These are phyloP conservation scores for Taiwanofungus camphoratus DNA, from an alignment of 1,284 basidiomycete genomes.

Conservation along the genomic window DNA sequence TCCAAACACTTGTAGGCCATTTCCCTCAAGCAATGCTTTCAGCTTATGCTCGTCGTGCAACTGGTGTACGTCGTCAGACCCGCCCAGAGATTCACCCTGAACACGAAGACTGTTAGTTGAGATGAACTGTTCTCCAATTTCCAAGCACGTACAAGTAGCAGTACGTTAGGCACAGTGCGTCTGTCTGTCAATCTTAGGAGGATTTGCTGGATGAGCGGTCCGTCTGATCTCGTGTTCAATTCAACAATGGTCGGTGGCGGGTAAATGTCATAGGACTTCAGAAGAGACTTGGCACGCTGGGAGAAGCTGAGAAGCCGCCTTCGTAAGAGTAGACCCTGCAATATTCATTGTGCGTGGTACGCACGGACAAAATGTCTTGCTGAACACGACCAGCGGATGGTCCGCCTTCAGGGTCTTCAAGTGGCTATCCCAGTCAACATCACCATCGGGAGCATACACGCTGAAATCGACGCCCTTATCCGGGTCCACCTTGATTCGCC, in stretches of 20 bases:
- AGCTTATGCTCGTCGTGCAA: constrained; percentile 46
- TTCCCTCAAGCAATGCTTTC: constrained; percentile 36
- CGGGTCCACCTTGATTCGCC: constrained; percentile 31
- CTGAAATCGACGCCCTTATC: constrained; percentile 40
- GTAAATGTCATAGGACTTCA: constrained; percentile 57
- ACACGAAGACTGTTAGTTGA: not conserved
- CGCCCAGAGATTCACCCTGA: constrained; percentile 62
- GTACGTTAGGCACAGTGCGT: constrained; percentile 70
- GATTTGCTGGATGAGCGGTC: constrained; percentile 55
- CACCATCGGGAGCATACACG: constrained; percentile 42
- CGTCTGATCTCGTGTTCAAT: constrained; percentile 69
- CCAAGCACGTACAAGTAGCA: constrained; percentile 36
- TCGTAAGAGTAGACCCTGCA: no score
- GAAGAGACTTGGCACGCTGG: constrained; percentile 59
- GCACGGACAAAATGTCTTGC: constrained; percentile 78
- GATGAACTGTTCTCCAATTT: not conserved
- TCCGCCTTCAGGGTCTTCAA: constrained; percentile 39
- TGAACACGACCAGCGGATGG: constrained; percentile 72
- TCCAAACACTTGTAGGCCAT: constrained; percentile 31
- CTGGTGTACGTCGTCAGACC: constrained; percentile 56
- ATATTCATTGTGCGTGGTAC: no score
- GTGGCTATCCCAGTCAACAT: constrained; percentile 44
- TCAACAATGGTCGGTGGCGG: constrained; percentile 72
- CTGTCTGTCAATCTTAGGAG: constrained; percentile 61
- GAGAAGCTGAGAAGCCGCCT: no score